These are phyloP conservation scores for Cladophialophora yegresii DNA, from an alignment of 2,329 filamentous ascomycete genomes.

Conservation along the genomic window DNA sequence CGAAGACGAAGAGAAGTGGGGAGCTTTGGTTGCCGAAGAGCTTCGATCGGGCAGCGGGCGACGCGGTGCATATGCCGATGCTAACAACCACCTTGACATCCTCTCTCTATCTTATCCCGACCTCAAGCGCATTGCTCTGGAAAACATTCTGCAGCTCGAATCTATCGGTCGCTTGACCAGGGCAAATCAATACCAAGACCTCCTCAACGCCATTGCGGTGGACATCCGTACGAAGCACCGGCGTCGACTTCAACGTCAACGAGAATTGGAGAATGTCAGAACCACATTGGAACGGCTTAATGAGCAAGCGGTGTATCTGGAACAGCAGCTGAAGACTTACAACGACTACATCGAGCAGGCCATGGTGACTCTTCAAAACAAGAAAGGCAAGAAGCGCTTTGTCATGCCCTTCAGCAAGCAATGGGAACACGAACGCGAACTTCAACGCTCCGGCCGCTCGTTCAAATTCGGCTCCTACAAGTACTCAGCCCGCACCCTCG, in stretches of 20 bases:
- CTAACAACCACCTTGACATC: slow-evolving; percentile 80
- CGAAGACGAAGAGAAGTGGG: slow-evolving; percentile 91
- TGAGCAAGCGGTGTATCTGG: slow-evolving; percentile 79
- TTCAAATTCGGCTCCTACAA: slow-evolving; percentile 98
- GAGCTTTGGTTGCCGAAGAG: slow-evolving; percentile 77
- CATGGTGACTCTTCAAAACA: slow-evolving; percentile 94
- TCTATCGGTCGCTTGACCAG: slow-evolving; percentile 80
- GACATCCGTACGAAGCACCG: slow-evolving; percentile 98
- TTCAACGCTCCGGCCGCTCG: slow-evolving; percentile 86
- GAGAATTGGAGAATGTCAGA: slow-evolving; percentile 71
- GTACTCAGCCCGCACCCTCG: slow-evolving; percentile 85
- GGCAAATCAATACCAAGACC: slow-evolving; percentile 91
- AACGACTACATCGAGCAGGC: slow-evolving; percentile 99
- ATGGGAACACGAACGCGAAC: slow-evolving; percentile 96
- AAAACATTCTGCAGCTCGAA: slow-evolving; percentile 90
- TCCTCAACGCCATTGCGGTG: slow-evolving; percentile 94
- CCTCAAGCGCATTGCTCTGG: slow-evolving; percentile 86
- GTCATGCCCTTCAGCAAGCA: slow-evolving; percentile 96
- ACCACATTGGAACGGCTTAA: slow-evolving; percentile 52
- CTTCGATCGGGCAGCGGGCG: slow-evolving; percentile 68
- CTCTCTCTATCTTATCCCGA: slow-evolving; percentile 87
- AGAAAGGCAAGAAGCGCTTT: slow-evolving; percentile 93
- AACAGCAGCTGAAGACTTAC: slow-evolving; percentile 94
- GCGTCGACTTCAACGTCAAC: slow-evolving; percentile 83
- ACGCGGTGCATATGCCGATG: slow-evolving; percentile 84